phyloP scores from a whole-genome alignment of 768 basidiomycete genomes.

The Mrakia hoshinonis region DNA sequence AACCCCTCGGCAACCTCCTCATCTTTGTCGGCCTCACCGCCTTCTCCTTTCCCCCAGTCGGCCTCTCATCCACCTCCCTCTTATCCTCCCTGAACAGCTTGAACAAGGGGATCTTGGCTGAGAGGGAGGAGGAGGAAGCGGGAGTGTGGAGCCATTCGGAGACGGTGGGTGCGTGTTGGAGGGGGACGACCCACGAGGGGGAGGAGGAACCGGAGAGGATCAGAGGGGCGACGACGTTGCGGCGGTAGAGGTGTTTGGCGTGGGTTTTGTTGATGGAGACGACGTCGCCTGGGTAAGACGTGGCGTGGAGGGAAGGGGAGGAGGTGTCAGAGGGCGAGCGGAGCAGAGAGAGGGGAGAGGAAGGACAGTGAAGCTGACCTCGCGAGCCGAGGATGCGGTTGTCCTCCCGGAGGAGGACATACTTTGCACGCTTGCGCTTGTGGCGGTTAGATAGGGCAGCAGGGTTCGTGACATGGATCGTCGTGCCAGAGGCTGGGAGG shows the following conservation, averaged over 20 bases:
- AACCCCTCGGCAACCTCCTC: background rate
- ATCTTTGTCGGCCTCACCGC: background rate
- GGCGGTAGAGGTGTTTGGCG: background rate
- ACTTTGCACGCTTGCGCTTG: background rate
- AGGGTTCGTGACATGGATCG: background rate
- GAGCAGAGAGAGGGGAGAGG: background rate
- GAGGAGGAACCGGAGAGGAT: background rate
- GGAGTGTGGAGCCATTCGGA: background rate
- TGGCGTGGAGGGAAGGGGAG: too few relatives aligned
- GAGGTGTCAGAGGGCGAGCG: background rate
- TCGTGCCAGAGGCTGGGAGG: background rate
- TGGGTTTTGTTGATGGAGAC: slow-evolving; percentile 7
- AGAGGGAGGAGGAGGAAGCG: background rate
- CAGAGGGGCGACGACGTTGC: background rate
- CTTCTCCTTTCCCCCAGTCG: background rate
- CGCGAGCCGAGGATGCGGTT: background rate
- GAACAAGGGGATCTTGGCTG: background rate
- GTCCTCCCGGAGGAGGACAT: slow-evolving; percentile 3
- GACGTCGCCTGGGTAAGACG: background rate
- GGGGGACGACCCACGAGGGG: background rate
- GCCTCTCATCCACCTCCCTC: background rate
- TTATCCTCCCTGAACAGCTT: background rate
- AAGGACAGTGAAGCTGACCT: background rate
- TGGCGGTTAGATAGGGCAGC: background rate
- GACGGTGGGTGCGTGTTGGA: background rate